A percentile compares a stretch with the other conserved stretches of the same genome.
phyloP scores from a whole-genome alignment of 2,329 filamentous ascomycete genomes.

The Ophiocordyceps robertsii region DNA sequence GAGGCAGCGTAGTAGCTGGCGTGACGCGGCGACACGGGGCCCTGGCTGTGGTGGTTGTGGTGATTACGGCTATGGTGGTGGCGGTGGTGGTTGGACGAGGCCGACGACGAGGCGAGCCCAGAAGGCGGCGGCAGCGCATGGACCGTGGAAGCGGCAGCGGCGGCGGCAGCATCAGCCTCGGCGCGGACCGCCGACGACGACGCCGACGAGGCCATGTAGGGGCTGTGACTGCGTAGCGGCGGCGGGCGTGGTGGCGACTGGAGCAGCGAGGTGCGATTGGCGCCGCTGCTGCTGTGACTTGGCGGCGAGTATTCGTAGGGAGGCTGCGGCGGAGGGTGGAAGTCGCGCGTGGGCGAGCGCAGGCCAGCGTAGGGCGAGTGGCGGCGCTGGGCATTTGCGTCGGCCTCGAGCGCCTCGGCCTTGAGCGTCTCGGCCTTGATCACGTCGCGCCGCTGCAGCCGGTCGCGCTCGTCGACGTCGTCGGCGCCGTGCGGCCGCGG shows the following conservation, averaged over 20 bases:
- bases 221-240: constrained; percentile 9
- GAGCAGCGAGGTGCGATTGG: constrained; percentile 13
- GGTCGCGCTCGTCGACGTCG: constrained; percentile 6
- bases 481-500: constrained; percentile 29
- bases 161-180: constrained; percentile 14
- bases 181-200: constrained; percentile 1
- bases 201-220: constrained; percentile 23
- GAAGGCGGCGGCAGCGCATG: constrained; percentile 16
- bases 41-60: constrained; percentile 11
- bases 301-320: constrained; percentile 8
- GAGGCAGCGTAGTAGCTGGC: constrained; percentile 15
- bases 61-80: constrained; percentile 14
- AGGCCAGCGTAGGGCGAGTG: constrained; percentile 27
- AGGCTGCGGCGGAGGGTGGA: constrained; percentile 16
- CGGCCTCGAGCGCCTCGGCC: constrained; percentile 2
- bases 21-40: constrained; percentile 29
- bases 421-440: constrained; percentile 18
- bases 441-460: constrained; percentile 31
- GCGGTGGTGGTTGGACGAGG: constrained; percentile 5
- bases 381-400: constrained; percentile 16
- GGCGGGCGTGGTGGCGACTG: constrained; percentile 17
- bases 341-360: constrained; percentile 31
- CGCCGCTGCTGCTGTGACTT: constrained; percentile 13
- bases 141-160: constrained; percentile 12
- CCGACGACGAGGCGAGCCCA: constrained; percentile 10